Base-by-base conservation (phyloP, 805 yeast genomes). In the Cyberlindnera meyerae region DNA sequence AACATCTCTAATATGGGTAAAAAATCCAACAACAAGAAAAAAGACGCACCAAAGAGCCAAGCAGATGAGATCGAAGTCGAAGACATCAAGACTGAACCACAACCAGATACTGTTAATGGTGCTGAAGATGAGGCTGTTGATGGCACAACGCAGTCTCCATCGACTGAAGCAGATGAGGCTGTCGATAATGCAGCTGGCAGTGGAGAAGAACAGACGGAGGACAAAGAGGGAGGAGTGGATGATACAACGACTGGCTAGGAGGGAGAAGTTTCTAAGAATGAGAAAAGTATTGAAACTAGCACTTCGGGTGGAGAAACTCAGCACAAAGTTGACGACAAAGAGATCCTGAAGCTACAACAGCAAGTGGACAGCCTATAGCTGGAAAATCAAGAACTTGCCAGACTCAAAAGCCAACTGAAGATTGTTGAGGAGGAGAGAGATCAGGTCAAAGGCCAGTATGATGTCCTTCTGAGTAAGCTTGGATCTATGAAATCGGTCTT, bases 401-500 rank as follows among this genome's bases (percentile, higher is more conserved):
- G n/a, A n/a, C n/a, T n/a, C n/a, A n/a, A n/a, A n/a, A n/a, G n/a
- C n/a, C n/a, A n/a, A n/a, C n/a, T n/a, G n/a, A 53, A 51, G 24
- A 56, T 48, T 27, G 55, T 63, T 18, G 66, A 64, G 21, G 61
- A 65, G 24, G 86, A 80, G 49, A 68, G 81, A 38, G 80, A 73
- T 33, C 69, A 71, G 21, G 66, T 73, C 20, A 76, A 79, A 47
- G 63, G 68, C 2, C 77, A 77, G 44, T 81, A 82, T 51, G 80
- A 81, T 42, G 65, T 72, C 5, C 58, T 84, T 22, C 57, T 84
- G 41, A 75, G 74, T 44, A 70, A 81, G 54, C 56, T 84, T 13
- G 73, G 86, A 1, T 73, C 84, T 3, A 82, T 83, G 90, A 83
- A 82, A 47, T 63, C 79, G 1, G 71, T 83, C 2, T 83, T 83